Evolutionary conservation across 2,329 filamentous ascomycete genomes (phyloP).

Genomic region (Hypoxylon sp.): DNA sequence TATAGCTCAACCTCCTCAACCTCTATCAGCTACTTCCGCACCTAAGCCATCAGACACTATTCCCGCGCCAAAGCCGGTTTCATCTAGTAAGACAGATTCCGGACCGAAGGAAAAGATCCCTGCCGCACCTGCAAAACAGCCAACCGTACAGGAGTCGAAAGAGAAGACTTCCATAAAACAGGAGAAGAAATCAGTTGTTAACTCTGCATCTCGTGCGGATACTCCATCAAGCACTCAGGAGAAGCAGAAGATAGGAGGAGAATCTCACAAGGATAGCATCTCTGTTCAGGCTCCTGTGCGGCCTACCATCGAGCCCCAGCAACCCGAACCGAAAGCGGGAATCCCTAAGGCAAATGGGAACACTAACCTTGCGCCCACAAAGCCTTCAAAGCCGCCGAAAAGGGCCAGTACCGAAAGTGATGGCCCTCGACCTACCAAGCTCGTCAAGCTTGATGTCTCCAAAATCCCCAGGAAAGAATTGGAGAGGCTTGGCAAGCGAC

Average conservation of each 20-base stretch:
- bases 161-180: constrained; percentile 21
- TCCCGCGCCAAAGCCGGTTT: constrained; percentile 25
- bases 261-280: constrained; percentile 50
- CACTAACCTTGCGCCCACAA: constrained; percentile 35
- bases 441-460: constrained; percentile 54
- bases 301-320: constrained; percentile 49
- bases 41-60: constrained; percentile 29
- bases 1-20: constrained; percentile 24
- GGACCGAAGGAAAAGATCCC: constrained; percentile 23
- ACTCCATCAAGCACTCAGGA: constrained; percentile 40
- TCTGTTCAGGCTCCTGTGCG: constrained; percentile 51
- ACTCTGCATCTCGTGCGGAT: constrained; percentile 31
- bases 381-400: constrained; percentile 46
- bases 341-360: constrained; percentile 46
- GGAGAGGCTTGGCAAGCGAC: constrained; percentile 36
- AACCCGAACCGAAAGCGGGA: constrained; percentile 45
- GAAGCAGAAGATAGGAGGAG: constrained; percentile 37
- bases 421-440: constrained; percentile 51
- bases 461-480: constrained; percentile 46
- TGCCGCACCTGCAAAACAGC: constrained; percentile 22
- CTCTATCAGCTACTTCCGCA: not conserved
- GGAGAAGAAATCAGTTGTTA: constrained; percentile 24
- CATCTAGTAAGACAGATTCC: constrained; percentile 18
- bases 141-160: constrained; percentile 20
- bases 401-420: constrained; percentile 52